Base-by-base conservation (phyloP, 768 basidiomycete genomes). In the Tricholoma matsutake region DNA sequence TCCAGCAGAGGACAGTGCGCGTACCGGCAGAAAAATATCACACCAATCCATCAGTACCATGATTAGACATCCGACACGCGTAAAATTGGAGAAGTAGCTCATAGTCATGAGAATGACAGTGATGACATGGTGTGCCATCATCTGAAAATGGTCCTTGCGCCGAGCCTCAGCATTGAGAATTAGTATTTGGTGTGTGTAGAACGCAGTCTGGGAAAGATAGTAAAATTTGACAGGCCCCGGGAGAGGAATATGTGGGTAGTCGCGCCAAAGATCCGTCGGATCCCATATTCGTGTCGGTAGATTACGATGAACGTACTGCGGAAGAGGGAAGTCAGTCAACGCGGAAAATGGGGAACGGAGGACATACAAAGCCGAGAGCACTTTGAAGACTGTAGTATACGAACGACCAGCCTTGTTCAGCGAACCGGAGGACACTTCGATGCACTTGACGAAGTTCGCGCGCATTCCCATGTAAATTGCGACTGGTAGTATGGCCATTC, bases 81-180 rank as follows among this genome's bases (percentile, higher is more conserved):
- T 96, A 71, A 87, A 89, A 74, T 95, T 89, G 71, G 81, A 85
- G 62, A 81, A 81, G 75, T 97, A 98, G 73, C 92, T 94, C 41
- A 79, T 68, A 34, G 80, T 74, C 76, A 98, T 86, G 63, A 99
- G 84, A 54, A 81, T 69, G 62, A 95, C 82, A 11, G 95, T 96
- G 65, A 98, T 89, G 66, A 96, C 71, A 72, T 99, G 97, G 77
- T 99, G 97, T 25, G 87, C 78, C 84, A 98, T 91, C 96, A 98
- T 98, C 75, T 98, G 96, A 67, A 80, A 78, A 73, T 98, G 94
- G 73, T 99, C 97, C 72, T 93, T 94, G 59, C 97, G 81, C 58
- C 87, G 84, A 39, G 88, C 94, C 73, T 99, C 97, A 28, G 95
- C 88, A 73, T 98, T 93, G 72, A 99, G 83, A 60, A 96, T 88